Evolutionary conservation across 179 eudicot genomes (phyloP).

Genomic region (Beta lomatogona): DNA sequence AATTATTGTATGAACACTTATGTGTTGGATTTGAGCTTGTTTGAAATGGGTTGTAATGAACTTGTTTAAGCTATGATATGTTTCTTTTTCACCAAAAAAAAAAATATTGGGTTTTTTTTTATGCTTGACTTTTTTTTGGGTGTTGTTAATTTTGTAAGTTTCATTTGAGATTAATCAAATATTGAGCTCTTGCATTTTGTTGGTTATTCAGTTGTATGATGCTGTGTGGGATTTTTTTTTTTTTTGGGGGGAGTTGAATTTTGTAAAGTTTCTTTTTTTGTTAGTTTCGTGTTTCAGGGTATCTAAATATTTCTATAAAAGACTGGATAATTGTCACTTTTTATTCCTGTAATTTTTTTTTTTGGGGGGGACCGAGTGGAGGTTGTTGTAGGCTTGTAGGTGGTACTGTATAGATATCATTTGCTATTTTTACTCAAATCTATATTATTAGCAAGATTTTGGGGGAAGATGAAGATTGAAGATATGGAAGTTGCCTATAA

Average conservation of each 20-base stretch:
- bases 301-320: too few relatives aligned
- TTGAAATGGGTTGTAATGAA: too few relatives aligned
- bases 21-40: too few relatives aligned
- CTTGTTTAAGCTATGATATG: too few relatives aligned
- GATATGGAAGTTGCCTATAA: background rate
- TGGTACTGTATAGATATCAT: background rate
- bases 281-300: background rate
- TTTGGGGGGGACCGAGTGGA: too few relatives aligned
- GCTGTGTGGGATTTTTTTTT: background rate
- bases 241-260: background rate
- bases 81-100: too few relatives aligned
- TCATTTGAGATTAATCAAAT: background rate
- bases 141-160: background rate
- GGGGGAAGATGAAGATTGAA: conserved; percentile 1
- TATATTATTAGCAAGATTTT: too few relatives aligned
- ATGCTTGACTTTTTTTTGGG: conserved; percentile 10
- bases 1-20: too few relatives aligned
- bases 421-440: too few relatives aligned
- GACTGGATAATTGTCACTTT: background rate
- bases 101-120: background rate
- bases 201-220: background rate
- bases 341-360: too few relatives aligned
- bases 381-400: too few relatives aligned
- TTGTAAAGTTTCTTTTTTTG: background rate
- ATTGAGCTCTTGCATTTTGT: background rate